These are phyloP conservation scores for Rhynchosporium graminicola DNA, from an alignment of 2,329 filamentous ascomycete species.

Conservation along the genomic window DNA sequence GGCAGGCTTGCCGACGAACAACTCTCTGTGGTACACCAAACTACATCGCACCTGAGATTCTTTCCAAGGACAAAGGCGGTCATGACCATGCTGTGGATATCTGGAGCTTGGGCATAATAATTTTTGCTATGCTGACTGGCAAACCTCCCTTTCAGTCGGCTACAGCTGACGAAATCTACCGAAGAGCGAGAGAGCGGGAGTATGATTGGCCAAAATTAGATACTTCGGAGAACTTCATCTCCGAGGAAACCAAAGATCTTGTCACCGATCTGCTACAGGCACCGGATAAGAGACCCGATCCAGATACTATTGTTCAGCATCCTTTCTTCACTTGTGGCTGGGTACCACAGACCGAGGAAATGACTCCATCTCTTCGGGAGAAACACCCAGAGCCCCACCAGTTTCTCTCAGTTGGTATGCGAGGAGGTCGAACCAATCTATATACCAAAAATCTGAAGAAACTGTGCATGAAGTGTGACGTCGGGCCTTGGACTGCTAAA, in stretches of 20 bases:
- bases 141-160: slow-evolving; percentile 95
- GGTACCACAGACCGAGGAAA: slow-evolving; percentile 64
- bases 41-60: slow-evolving; percentile 95
- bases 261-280: slow-evolving; percentile 76
- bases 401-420: slow-evolving; percentile 52
- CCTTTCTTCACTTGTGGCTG: slow-evolving; percentile 77
- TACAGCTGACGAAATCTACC: slow-evolving; percentile 84
- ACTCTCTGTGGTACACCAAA: slow-evolving; percentile 97
- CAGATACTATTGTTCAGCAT: slow-evolving; percentile 77
- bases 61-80: slow-evolving; percentile 90
- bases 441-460: slow-evolving; percentile 54
- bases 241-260: slow-evolving; percentile 73
- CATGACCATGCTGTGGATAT: slow-evolving; percentile 98
- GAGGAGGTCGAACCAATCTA: slow-evolving; percentile 44
- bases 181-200: slow-evolving; percentile 66
- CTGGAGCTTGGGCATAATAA: slow-evolving; percentile 97
- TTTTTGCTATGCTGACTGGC: slow-evolving; percentile 95
- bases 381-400: slow-evolving; percentile 57
- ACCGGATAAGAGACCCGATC: slow-evolving; percentile 71
- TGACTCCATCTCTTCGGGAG: slow-evolving; percentile 59
- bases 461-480: slow-evolving; percentile 58
- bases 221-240: slow-evolving; percentile 68
- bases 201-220: slow-evolving; percentile 77
- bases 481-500: slow-evolving; percentile 55
- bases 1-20: slow-evolving; percentile 77